Conservation (phyloP, 768 basidiomycete genomes). For the Russula olivacea region DNA sequence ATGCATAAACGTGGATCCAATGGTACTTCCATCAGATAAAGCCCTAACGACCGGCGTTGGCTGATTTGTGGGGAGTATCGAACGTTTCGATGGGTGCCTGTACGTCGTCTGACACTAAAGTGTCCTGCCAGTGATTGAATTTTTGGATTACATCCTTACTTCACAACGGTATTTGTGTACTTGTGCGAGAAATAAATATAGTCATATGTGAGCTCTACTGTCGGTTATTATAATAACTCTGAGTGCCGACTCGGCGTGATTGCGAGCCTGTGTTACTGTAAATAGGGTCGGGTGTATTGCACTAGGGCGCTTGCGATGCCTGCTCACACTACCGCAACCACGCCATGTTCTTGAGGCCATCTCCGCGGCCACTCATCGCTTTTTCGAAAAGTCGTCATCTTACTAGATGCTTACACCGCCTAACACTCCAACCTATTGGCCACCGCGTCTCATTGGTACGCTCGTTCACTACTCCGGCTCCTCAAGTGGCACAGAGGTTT, state of each 20-base stretch:
- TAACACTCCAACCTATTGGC: background rate
- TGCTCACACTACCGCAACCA: background rate
- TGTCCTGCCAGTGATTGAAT: background rate
- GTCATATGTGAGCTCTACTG: background rate
- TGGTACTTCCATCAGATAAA: background rate
- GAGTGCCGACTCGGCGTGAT: too few species aligned
- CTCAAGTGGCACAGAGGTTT: conserved; percentile 17
- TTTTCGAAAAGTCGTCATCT: background rate
- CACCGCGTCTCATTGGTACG: background rate
- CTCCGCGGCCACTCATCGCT: background rate
- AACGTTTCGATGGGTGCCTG: background rate
- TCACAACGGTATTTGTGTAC: background rate
- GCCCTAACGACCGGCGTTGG: background rate
- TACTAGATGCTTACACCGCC: background rate
- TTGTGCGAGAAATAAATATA: background rate
- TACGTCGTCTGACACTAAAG: too few species aligned
- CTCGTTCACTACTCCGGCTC: conserved; percentile 5
- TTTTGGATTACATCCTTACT: background rate
- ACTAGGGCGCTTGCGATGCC: background rate
- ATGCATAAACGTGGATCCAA: background rate
- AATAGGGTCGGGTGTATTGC: background rate
- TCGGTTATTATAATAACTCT: background rate
- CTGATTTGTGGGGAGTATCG: background rate
- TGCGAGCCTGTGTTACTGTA: background rate
- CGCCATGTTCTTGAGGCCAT: conserved; percentile 7